phyloP scores from a whole-genome alignment of 2,329 filamentous ascomycete genomes.

The Apiospora aurea region DNA sequence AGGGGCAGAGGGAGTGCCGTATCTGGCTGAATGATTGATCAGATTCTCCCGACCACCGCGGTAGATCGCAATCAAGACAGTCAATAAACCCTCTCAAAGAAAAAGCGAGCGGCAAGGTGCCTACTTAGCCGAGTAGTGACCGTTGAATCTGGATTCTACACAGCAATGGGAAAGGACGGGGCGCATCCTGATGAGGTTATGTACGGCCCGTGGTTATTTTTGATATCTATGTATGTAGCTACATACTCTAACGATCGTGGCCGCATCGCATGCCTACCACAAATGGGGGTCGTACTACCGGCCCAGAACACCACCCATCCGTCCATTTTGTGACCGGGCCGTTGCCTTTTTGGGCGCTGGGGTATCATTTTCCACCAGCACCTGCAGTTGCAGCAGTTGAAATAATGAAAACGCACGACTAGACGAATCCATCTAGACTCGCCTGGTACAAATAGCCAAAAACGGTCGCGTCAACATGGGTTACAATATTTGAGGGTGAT shows the following conservation, averaged over 20 bases:
- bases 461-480: not conserved
- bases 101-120: not conserved
- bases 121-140: not conserved
- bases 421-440: not conserved
- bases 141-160: not conserved
- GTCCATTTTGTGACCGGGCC: conserved; percentile 3
- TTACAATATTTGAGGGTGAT: not conserved
- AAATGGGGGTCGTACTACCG: not conserved
- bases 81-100: not conserved
- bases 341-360: not conserved
- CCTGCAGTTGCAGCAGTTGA: not conserved
- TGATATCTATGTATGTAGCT: not conserved
- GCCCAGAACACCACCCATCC: not conserved
- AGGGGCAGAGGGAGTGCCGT: not conserved
- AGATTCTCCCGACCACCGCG: not conserved
- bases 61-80: not conserved
- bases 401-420: not conserved
- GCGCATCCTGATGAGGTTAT: not conserved
- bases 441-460: not conserved
- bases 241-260: not conserved
- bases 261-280: not conserved
- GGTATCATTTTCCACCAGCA: not conserved
- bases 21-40: not conserved
- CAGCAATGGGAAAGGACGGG: not conserved
- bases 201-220: not conserved